Base-by-base conservation (phyloP, 176 grass and related monocot genomes). In the Ananas comosus region DNA sequence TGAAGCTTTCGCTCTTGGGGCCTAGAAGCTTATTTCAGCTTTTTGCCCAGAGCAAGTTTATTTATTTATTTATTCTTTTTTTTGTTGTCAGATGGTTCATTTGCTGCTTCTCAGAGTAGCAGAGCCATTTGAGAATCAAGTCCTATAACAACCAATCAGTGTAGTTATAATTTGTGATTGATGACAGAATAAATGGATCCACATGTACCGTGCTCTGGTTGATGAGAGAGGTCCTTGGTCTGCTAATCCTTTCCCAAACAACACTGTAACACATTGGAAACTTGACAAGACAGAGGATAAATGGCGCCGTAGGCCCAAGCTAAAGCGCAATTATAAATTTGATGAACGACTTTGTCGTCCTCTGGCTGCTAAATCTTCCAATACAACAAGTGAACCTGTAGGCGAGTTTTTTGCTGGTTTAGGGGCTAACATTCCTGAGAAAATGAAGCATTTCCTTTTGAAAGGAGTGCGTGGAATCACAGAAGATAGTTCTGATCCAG, bases 181-280 rank as follows among this genome's bases (percentile, higher is more conserved):
- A 66, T 66, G 70, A 69, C 83, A 97, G 93, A 84, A 97, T 72
- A 97, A 97, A 79, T 97, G 93, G 93, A 78, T 97, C 73, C 93
- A 97, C 71, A 83, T 92, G 51, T 89, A 79, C 18, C 88, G 93
- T 68, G 86, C 84, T 74, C 73, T 97, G 70, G 92, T 82, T 83
- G 93, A 97, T 48, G 93, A 97, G 63, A 82, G 93, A 69, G 93
- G 89, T 50, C 81, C 93, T 70, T 97, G 93, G 93, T 97, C 89
- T 75, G 83, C 93, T 73, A 82, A 72, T 66, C 86, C 93, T 54
- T 97, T 97, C 74, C 93, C 93, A 76, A 97, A 97, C 63, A 86
- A 83, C 69, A 73, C 73, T 58, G 65, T 67, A 56, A 87, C 86
- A 18, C 74, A 87, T 63, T 97, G 93, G 93, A 92, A 91, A 77